A percentile compares a stretch with the other conserved stretches of the same genome.
Conservation (phyloP, 1,139 yeast genomes). For the Saccharomyces hybrid region DNA sequence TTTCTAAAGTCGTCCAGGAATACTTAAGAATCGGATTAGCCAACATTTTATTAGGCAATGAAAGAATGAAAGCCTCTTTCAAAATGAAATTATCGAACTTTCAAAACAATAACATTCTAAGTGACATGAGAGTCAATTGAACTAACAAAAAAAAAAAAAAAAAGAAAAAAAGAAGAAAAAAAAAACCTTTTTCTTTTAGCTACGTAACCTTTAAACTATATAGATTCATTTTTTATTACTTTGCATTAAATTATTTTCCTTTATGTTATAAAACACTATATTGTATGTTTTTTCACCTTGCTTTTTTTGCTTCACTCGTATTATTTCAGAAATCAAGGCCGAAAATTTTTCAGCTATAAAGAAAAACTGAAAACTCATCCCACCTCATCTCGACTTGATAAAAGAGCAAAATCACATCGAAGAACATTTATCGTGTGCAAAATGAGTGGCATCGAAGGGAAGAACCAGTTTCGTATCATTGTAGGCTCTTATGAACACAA, state of each 20-base stretch:
- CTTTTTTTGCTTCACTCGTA: not conserved
- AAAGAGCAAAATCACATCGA: not conserved
- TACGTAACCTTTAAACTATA: not conserved
- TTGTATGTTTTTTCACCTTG: not conserved
- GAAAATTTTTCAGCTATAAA: not conserved
- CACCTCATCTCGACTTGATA: not conserved
- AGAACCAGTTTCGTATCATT: conserved; percentile 58
- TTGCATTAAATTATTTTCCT: not conserved
- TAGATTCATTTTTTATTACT: not conserved
- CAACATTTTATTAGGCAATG: conserved; percentile 59
- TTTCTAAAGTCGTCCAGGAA: conserved; percentile 36
- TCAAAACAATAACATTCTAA: conserved; percentile 17
- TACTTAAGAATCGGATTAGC: conserved; percentile 48
- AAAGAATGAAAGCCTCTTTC: conserved; percentile 54
- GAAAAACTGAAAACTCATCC: not conserved
- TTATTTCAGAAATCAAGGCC: not conserved
- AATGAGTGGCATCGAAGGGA: not conserved
- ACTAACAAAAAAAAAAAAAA: not conserved
- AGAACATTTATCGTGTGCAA: not conserved
- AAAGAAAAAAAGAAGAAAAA: no score
- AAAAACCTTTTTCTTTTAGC: not conserved
- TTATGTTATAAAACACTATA: not conserved
- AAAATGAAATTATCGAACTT: conserved; percentile 28
- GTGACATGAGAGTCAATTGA: conserved; percentile 10
- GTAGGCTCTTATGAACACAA: conserved; percentile 97